phyloP scores from a whole-genome alignment of 257 asterid species.

The Echium plantagineum region DNA sequence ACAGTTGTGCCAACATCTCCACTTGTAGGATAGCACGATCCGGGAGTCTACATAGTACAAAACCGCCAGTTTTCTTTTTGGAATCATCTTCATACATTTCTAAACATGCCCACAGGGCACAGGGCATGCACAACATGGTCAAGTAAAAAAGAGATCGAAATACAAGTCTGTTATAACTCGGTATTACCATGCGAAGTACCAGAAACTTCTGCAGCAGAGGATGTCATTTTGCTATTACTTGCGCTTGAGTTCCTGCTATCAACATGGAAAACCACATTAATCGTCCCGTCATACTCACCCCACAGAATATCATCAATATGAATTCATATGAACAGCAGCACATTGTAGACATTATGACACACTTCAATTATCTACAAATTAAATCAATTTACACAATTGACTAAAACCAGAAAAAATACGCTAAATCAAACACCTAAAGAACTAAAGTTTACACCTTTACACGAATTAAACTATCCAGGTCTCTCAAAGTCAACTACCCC shows the following conservation, averaged over 20 bases:
- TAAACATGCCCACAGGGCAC: too few relatives aligned
- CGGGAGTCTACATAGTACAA: not conserved
- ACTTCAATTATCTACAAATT: not conserved
- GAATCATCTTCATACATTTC: too few relatives aligned
- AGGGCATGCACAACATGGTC: not conserved
- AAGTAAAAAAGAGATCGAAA: not conserved
- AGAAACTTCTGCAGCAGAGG: not conserved
- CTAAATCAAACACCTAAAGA: not conserved
- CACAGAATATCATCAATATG: too few relatives aligned
- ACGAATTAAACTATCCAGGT: not conserved
- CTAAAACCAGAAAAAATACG: not conserved
- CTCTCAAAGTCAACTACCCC: not conserved
- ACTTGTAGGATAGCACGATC: not conserved
- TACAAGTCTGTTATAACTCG: not conserved
- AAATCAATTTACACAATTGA: not conserved
- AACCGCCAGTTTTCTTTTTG: not conserved
- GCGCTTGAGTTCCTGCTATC: not conserved
- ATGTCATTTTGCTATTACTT: not conserved
- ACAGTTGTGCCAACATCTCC: too few relatives aligned
- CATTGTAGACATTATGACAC: not conserved
- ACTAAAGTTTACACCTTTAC: not conserved
- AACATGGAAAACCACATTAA: not conserved
- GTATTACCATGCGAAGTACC: not conserved
- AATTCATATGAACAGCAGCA: too few relatives aligned
- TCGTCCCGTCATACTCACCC: not conserved